Conservation (phyloP, 1,139 yeast genomes). For the Trichomonascaceae sp. region DNA sequence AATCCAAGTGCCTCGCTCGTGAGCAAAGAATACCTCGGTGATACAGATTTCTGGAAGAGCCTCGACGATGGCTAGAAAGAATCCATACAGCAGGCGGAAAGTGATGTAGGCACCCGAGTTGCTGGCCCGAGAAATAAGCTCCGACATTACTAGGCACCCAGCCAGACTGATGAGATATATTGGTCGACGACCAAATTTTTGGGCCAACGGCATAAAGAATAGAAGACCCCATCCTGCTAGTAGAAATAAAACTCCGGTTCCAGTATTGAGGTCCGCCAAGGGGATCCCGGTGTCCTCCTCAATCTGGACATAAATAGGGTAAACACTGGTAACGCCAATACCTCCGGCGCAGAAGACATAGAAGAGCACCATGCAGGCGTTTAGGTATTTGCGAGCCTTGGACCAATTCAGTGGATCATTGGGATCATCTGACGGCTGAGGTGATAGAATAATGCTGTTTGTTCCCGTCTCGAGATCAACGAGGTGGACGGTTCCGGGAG, state of each 20-base stretch:
- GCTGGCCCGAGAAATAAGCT: conserved; percentile 23
- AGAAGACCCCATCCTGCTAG: conserved; percentile 39
- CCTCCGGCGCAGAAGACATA: conserved; percentile 32
- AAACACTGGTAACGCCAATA: conserved; percentile 35
- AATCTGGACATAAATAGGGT: conserved; percentile 33
- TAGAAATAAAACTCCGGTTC: conserved; percentile 35
- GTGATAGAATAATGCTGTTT: conserved; percentile 29
- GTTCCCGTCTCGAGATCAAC: conserved; percentile 30
- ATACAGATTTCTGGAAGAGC: conserved; percentile 37
- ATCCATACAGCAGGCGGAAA: conserved; percentile 33
- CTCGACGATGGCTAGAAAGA: conserved; percentile 42
- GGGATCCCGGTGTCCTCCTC: conserved; percentile 30
- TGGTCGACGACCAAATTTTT: conserved; percentile 43
- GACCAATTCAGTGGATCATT: conserved; percentile 39
- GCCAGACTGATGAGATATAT: conserved; percentile 31
- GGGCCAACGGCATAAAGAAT: conserved; percentile 38
- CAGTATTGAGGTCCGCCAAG: conserved; percentile 33
- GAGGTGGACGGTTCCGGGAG: conserved; percentile 52
- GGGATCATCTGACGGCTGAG: conserved; percentile 36
- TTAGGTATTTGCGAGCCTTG: conserved; percentile 25
- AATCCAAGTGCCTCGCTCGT: conserved; percentile 61
- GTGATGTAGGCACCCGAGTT: conserved; percentile 27
- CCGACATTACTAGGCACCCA: conserved; percentile 21
- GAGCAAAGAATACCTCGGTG: conserved; percentile 42
- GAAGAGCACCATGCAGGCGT: conserved; percentile 22